phyloP scores from a whole-genome alignment of 805 yeast species.

The Groenewaldozyma salmanticensis region DNA sequence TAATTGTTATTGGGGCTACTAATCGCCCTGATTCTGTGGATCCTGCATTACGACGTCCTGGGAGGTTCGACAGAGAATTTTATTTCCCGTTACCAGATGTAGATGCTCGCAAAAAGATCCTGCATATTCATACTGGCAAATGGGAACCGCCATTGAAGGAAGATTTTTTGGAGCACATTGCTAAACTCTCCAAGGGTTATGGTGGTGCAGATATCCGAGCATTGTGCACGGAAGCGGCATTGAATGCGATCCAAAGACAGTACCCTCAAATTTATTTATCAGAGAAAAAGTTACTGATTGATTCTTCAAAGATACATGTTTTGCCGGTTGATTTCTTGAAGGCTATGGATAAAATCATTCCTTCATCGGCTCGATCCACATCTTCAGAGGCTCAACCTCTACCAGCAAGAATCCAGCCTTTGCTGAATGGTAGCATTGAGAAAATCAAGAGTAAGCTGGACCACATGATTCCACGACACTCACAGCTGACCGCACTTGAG shows the following conservation, averaged over 20 bases:
- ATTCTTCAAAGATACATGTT: conserved; percentile 63
- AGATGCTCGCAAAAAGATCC: conserved; percentile 66
- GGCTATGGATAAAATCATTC: conserved; percentile 79
- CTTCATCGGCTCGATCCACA: conserved; percentile 83
- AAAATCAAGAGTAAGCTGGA: conserved; percentile 39
- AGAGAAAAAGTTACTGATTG: conserved; percentile 59
- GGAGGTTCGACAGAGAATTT: conserved; percentile 93
- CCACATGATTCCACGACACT: conserved; percentile 49
- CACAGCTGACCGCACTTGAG: conserved; percentile 49
- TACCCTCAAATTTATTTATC: conserved; percentile 88
- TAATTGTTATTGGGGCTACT: conserved; percentile 95
- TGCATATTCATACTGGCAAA: conserved; percentile 75
- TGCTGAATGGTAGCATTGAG: conserved; percentile 44
- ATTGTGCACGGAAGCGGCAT: conserved; percentile 89
- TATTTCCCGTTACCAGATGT: conserved; percentile 88
- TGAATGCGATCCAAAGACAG: conserved; percentile 80
- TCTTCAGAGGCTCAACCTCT: conserved; percentile 66
- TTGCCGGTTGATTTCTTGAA: conserved; percentile 75
- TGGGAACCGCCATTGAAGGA: conserved; percentile 71
- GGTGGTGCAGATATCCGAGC: conserved; percentile 98
- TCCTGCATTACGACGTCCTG: conserved; percentile 95
- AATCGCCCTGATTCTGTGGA: conserved; percentile 98
- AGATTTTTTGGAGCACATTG: conserved; percentile 53
- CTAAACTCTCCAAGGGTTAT: conserved; percentile 82
- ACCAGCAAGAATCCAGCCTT: conserved; percentile 60